Base-by-base conservation (phyloP, 2,329 filamentous ascomycete genomes). In the Sarocladiaceae sp. region DNA sequence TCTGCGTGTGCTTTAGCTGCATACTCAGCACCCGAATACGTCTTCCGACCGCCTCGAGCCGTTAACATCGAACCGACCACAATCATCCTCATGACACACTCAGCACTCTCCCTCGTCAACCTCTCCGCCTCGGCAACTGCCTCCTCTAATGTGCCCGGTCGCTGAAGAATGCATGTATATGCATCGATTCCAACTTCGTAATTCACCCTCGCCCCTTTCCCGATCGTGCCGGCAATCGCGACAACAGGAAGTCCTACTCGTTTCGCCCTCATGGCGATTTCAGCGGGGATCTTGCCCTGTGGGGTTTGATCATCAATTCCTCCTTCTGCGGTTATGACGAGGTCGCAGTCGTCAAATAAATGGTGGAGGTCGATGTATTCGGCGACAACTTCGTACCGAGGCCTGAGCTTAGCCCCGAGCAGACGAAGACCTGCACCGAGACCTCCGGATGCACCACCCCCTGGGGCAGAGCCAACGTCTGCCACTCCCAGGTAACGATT, bases 281-380 rank as follows among this genome's bases (percentile, higher is more conserved):
- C 76, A 3, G 71, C 75, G 8, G 77, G 76, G 56, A 80, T 78
- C 59, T 80, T 80, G 2, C 77, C 77, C 39, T 68, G 64, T 0
- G 75, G 71, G 0, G 75, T 78, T 56, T 79, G 77, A 42, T 70
- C 68, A 55, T 80, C 77, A 15, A 80, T 69, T 10, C 74, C 73
- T 1, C 77, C 76, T 57, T 80, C 77, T 2, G 75, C 77, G 1
- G 76, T 80, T 55, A 80, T 66, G 1, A 79, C 73, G 7, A 80
- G 66, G 53, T 80, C 72, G 56, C 73, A 77, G 25, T 71, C 60
- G 13, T 71, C 66, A 51, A 80, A 73, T 3, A 78, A 64, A 2
- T 64, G 63, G 36, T 74, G 68, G 25, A 79, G 62, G 50, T 72
- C 68, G 46, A 79, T 73, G 57, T 78, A 79, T 54, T 76, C 72